Base-by-base conservation (phyloP, 2,329 filamentous ascomycete species). In the Talaromyces piceae region DNA sequence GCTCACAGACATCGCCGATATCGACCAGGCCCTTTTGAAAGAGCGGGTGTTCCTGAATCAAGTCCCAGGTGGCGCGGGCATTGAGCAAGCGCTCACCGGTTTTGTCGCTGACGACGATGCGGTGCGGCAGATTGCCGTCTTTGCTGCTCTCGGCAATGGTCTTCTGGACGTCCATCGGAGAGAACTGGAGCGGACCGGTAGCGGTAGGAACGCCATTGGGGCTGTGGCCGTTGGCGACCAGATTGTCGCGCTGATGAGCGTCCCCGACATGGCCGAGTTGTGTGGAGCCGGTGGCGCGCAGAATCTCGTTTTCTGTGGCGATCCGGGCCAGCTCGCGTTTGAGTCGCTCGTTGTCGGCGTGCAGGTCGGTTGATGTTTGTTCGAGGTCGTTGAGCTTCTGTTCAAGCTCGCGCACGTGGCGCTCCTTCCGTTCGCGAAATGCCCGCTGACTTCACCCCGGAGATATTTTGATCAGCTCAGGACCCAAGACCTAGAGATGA, bases 361-460 rank as follows among this genome's bases (percentile, higher is more conserved):
- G 80, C 0, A 93, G 79, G 28, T 81, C 78, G 50, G 83, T 80
- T 47, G 88, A 86, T 46, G 84, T 82, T 54, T 83, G 82, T 65
- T 95, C 86, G 27, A 96, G 81, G 45, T 76, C 78, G 46, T 81
- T 84, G 25, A 97, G 82, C 67, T 95, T 93, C 52, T 83, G 81
- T 70, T 97, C 91, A 22, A 97, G 83, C 55, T 97, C 90, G 67
- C 91, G 91, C 56, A 97, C 90, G 63, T 95, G 91, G 52, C 84
- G 86, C 68, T 97, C 91, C 70, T 97, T 97, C 59, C 91, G 86
- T 70, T 97, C 91, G 54, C 91, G 88, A 69, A 97, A 97, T 27
- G 93, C 91, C 61, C 91, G 86, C 77, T 97, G 93, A 45, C 91
- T 96, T 53, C 51, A 46, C 33, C 30, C 16, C 4, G 6, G 20